Base-by-base conservation (phyloP, 2,329 filamentous ascomycete species). In the Claviceps fusiformis region DNA sequence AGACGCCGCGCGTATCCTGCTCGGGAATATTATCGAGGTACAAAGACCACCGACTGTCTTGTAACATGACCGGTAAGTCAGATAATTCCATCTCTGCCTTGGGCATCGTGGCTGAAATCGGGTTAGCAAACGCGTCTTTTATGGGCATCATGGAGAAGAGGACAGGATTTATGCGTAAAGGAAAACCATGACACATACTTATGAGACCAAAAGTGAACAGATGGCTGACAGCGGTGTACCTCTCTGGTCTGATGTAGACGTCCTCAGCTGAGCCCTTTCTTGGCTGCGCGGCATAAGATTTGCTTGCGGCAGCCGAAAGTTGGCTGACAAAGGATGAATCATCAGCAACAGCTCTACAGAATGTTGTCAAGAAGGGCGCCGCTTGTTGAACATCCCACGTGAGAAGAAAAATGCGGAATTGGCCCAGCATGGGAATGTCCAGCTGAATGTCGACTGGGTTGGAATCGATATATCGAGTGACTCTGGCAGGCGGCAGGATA, bases 381-480 rank as follows among this genome's bases (percentile, higher is more conserved):
- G 77, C 75, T 37, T 74, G 67, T 54, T 75, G 72, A 2, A 88
- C 73, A 62, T 87, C 76, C 63, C 79, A 81, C 58, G 82, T 78
- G 57, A 91, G 78, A 57, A 90, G 76, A 66, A 87, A 89, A 49
- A 89, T 78, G 51, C 85, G 79, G 72, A 90, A 91, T 63, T 91
- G 87, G 31, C 86, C 83, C 6, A 90, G 73, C 68, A 89, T 79
- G 1, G 87, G 87, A 48, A 90, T 87, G 63, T 90, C 87, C 6
- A 89, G 79, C 65, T 91, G 85, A 33, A 90, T 72, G 61, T 90
- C 83, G 46, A 91, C 81, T 0, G 86, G 86, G 62, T 90, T 91
- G 3, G 86, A 83, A 67, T 91, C 87, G 53, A 89, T 79, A 64
- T 85, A 89, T 33, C 87, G 78, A 0, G 84, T 86, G 19, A 85